Percentiles rank a stretch among this genome's conserved stretches.
These are phyloP conservation scores for Aspergillus hortae DNA, from an alignment of 2,329 filamentous ascomycete genomes.

Conservation along the genomic window DNA sequence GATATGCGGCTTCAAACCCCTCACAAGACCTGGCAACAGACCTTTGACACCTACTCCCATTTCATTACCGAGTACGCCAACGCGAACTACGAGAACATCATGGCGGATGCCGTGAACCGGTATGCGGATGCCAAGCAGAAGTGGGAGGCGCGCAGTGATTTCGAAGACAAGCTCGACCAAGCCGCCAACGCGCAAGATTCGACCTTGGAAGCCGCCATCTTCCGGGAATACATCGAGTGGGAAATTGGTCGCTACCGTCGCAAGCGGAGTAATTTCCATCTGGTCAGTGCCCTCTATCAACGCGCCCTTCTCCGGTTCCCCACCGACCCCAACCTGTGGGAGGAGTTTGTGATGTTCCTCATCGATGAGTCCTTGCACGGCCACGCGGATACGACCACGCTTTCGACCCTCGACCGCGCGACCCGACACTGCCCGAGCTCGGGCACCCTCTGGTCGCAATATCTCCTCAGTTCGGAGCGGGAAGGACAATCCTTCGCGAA, in stretches of 20 bases:
- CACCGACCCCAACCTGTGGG: conserved; percentile 73
- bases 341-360: conserved; percentile 76
- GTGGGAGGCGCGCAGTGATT: conserved; percentile 50
- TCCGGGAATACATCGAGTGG: conserved; percentile 76
- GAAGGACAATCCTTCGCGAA: conserved; percentile 71
- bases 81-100: conserved; percentile 54
- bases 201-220: conserved; percentile 50
- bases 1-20: conserved; percentile 54
- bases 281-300: conserved; percentile 66
- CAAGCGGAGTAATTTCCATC: conserved; percentile 52
- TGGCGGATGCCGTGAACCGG: conserved; percentile 52
- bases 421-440: conserved; percentile 93
- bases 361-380: conserved; percentile 50
- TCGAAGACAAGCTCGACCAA: conserved; percentile 52
- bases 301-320: conserved; percentile 73
- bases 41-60: conserved; percentile 57
- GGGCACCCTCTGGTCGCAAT: conserved; percentile 84
- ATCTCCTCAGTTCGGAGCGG: conserved; percentile 79
- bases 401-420: conserved; percentile 74
- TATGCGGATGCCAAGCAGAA: conserved; percentile 45
- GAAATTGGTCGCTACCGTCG: conserved; percentile 65
- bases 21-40: conserved; percentile 58
- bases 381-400: conserved; percentile 46
- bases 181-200: conserved; percentile 52
- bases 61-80: conserved; percentile 57